These are phyloP conservation scores for Dioszegia hungarica DNA, from an alignment of 768 basidiomycete genomes.

Conservation along the genomic window DNA sequence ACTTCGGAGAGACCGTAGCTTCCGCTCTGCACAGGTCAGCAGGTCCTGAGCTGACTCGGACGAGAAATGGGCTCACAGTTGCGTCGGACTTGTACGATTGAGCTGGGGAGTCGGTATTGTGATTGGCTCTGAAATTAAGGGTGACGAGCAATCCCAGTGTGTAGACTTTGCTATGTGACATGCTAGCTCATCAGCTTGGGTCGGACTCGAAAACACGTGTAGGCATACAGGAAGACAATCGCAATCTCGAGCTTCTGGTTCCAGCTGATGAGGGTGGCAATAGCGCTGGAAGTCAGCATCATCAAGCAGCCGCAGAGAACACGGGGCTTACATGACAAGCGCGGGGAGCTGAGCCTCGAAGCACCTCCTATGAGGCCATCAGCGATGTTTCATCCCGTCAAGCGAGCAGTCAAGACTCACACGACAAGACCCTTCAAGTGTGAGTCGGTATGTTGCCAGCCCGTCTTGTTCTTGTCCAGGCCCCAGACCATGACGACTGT, in stretches of 20 bases:
- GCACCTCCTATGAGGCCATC: background rate
- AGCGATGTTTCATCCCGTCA: too few species aligned
- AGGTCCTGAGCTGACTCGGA: background rate
- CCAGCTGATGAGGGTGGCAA: background rate
- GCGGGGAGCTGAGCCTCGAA: conserved; percentile 4
- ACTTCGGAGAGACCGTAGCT: background rate
- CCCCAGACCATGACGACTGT: conserved; percentile 1
- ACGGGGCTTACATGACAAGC: background rate
- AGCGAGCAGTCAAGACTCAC: too few species aligned
- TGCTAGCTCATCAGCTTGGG: background rate
- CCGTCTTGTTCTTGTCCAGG: background rate
- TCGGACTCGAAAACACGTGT: too few species aligned
- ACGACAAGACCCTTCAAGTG: background rate
- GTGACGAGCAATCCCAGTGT: background rate
- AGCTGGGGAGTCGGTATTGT: background rate
- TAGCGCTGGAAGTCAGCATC: background rate
- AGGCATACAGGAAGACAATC: background rate
- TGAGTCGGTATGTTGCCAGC: conserved; percentile 4
- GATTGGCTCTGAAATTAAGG: background rate
- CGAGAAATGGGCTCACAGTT: background rate
- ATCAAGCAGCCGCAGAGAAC: background rate
- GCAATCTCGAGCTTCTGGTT: conserved; percentile 1
- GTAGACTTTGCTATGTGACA: conserved; percentile 6
- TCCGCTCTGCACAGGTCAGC: background rate
- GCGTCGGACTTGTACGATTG: background rate